Conservation (phyloP, 805 yeast genomes). For the Starmerella potacharoeniae region DNA sequence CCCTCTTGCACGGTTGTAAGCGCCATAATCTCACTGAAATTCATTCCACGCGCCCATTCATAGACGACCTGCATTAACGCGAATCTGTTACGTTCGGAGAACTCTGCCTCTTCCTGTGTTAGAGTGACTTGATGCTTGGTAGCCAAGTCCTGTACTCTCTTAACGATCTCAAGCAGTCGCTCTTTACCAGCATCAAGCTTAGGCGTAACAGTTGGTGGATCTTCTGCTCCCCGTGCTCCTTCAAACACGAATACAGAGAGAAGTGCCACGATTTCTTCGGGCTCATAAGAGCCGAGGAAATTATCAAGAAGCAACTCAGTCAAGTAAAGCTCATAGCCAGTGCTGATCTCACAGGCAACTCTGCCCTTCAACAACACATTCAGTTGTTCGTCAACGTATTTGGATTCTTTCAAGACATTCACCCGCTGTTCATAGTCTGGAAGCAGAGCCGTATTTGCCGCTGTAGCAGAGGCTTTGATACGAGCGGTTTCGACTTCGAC, state of each 20-base stretch:
- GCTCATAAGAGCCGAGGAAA: slow-evolving; percentile 82
- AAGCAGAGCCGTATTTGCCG: slow-evolving; percentile 75
- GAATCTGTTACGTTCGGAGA: slow-evolving; percentile 72
- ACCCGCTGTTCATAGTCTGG: slow-evolving; percentile 92
- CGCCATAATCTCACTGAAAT: slow-evolving; percentile 83
- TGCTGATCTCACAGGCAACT: slow-evolving; percentile 37
- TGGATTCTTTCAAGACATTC: slow-evolving; percentile 63
- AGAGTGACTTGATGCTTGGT: slow-evolving; percentile 58
- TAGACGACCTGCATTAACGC: slow-evolving; percentile 88
- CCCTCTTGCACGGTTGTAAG: slow-evolving; percentile 90
- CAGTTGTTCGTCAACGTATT: slow-evolving; percentile 62
- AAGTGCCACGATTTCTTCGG: slow-evolving; percentile 94
- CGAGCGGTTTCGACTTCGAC: slow-evolving; percentile 6
- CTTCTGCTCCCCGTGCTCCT: slow-evolving; percentile 61
- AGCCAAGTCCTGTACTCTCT: slow-evolving; percentile 48
- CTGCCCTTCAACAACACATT: slow-evolving; percentile 50
- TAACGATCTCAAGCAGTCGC: slow-evolving; percentile 60
- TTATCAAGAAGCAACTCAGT: slow-evolving; percentile 87
- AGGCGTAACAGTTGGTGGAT: slow-evolving; percentile 62
- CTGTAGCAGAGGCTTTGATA: slow-evolving; percentile 46
- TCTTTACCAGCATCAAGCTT: slow-evolving; percentile 52
- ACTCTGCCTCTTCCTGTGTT: slow-evolving; percentile 76
- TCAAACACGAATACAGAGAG: slow-evolving; percentile 88
- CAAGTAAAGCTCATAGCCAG: slow-evolving; percentile 88
- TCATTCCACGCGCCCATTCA: slow-evolving; percentile 95